Conservation (phyloP, 2,329 filamentous ascomycete genomes). For the Sarocladiaceae sp. region DNA sequence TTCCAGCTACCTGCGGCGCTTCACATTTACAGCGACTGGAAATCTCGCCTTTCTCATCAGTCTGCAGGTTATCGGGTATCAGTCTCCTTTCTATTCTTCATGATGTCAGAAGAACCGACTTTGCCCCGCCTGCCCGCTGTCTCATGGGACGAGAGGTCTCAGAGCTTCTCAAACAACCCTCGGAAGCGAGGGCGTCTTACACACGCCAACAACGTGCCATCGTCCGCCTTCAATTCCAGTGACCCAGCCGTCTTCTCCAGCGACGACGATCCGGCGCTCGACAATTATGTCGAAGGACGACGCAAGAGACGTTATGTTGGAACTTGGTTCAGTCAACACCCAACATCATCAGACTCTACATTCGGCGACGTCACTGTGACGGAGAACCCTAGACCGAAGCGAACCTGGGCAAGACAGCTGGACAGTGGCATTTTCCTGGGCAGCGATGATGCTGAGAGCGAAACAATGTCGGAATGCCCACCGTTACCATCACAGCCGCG, state of each 20-base stretch:
- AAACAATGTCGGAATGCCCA: conserved; percentile 29
- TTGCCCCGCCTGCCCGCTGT: conserved; percentile 32
- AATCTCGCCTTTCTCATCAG: too few relatives aligned
- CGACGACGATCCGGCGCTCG: conserved; percentile 61
- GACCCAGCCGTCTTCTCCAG: conserved; percentile 67
- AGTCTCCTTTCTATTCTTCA: background rate
- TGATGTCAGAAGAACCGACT: conserved; percentile 35
- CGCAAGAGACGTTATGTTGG: conserved; percentile 59
- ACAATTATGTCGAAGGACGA: conserved; percentile 54
- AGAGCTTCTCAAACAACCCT: conserved; percentile 32
- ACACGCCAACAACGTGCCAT: conserved; percentile 20
- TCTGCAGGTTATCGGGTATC: too few relatives aligned
- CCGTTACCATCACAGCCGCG: conserved; percentile 26
- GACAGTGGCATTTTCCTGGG: conserved; percentile 67
- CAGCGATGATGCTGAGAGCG: conserved; percentile 48
- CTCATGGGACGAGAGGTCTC: conserved; percentile 31
- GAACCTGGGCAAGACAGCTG: conserved; percentile 50
- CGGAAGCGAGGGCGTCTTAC: conserved; percentile 32
- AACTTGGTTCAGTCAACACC: conserved; percentile 60
- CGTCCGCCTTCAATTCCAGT: conserved; percentile 51
- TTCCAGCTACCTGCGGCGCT: background rate
- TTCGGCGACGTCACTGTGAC: conserved; percentile 30
- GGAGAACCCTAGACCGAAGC: conserved; percentile 31
- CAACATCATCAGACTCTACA: conserved; percentile 42
- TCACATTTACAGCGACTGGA: too few relatives aligned